These are phyloP conservation scores for Barnettozyma vustinii DNA, from an alignment of 805 yeast species.

Conservation along the genomic window DNA sequence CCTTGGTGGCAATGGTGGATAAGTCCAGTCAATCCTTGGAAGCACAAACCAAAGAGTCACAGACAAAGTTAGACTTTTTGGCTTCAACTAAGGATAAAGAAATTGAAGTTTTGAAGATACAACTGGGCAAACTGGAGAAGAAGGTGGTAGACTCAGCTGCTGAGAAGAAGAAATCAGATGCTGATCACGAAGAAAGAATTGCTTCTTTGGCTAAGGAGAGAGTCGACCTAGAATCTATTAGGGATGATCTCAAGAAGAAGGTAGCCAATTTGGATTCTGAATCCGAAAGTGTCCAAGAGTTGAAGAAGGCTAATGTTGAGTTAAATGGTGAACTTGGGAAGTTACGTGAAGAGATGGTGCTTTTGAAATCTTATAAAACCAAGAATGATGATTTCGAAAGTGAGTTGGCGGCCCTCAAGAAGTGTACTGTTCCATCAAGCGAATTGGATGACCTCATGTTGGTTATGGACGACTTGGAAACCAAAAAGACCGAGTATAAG, in stretches of 20 bases:
- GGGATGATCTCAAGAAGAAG: background rate
- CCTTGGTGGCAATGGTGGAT: background rate
- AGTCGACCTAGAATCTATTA: background rate
- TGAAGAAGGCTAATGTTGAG: background rate
- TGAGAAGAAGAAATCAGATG: background rate
- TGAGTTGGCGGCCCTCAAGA: conserved; percentile 16
- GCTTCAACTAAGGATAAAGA: background rate
- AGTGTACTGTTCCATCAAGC: conserved; percentile 36
- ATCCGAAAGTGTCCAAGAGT: background rate
- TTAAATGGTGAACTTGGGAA: conserved; percentile 1
- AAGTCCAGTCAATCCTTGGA: background rate
- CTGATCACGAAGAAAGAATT: background rate
- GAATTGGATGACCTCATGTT: conserved; percentile 74
- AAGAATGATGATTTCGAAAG: conserved; percentile 19
- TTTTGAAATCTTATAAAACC: background rate
- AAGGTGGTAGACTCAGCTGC: conserved; percentile 24
- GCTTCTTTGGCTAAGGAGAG: background rate
- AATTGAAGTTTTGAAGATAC: background rate
- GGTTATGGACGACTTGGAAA: conserved; percentile 72
- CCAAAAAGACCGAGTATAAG: conserved; percentile 55
- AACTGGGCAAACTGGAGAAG: conserved; percentile 27
- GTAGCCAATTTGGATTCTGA: background rate
- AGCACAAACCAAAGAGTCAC: background rate
- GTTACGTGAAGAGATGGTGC: conserved; percentile 5
- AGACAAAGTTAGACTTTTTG: background rate